Evolutionary conservation across 2,329 filamentous ascomycete species (phyloP).

Genomic region (Raffaelea albimanens): DNA sequence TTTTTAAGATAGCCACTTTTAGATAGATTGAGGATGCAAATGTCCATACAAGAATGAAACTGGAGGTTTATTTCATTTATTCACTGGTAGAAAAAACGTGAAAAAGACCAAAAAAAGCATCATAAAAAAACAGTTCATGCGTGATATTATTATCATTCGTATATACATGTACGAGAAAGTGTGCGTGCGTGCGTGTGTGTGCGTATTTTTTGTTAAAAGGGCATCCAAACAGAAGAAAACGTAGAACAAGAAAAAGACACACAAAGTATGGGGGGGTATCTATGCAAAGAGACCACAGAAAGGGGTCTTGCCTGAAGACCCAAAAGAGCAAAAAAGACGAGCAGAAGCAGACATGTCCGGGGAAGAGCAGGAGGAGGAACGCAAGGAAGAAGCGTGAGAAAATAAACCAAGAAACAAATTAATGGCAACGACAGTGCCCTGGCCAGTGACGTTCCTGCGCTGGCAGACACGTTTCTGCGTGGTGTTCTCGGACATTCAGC

Average conservation of each 20-base stretch:
- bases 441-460: no score
- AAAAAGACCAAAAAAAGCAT: no score
- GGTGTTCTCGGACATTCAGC: no score
- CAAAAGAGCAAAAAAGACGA: neutral
- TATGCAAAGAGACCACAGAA: conserved; percentile 10
- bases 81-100: no score
- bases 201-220: neutral
- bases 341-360: neutral
- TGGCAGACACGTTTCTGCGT: no score
- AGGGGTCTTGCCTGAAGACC: conserved; percentile 8
- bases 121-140: no score
- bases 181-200: neutral
- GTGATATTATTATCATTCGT: no score
- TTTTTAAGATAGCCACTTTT: no score
- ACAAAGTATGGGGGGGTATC: conserved; percentile 9
- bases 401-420: neutral
- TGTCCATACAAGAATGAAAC: no score
- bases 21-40: no score
- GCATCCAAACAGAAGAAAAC: neutral
- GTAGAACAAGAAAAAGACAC: neutral
- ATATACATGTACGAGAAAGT: neutral
- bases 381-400: neutral
- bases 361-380: neutral
- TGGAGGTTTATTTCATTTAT: no score
- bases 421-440: neutral